phyloP scores from a whole-genome alignment of 2,329 filamentous ascomycete species.

The Colletotrichum magnum region DNA sequence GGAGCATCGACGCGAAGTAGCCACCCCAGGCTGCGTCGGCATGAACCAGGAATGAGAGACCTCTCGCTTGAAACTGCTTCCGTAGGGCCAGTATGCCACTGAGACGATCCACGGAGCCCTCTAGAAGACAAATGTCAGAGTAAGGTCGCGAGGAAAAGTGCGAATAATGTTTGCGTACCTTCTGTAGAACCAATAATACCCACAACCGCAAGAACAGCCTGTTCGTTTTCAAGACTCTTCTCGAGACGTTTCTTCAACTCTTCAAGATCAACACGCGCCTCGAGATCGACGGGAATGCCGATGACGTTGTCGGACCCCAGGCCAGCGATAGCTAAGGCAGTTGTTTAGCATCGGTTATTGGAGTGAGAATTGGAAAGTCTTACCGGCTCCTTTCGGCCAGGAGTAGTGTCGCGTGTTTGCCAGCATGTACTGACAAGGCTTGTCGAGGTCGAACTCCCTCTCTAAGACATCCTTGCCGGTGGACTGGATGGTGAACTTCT shows the following conservation, averaged over 20 bases:
- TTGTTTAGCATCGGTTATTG: not conserved
- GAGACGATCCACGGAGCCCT: constrained; percentile 61
- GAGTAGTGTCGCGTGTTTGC: constrained; percentile 62
- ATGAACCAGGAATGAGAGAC: constrained; percentile 62
- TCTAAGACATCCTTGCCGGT: constrained; percentile 56
- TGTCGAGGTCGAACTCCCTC: constrained; percentile 47
- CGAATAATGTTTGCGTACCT: constrained; percentile 40
- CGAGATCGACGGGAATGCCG: constrained; percentile 56
- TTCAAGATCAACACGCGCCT: constrained; percentile 54
- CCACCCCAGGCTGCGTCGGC: constrained; percentile 66
- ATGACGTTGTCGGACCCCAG: constrained; percentile 59
- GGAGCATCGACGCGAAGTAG: constrained; percentile 62
- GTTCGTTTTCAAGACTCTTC: constrained; percentile 47
- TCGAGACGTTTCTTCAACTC: constrained; percentile 51
- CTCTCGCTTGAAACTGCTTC: constrained; percentile 55
- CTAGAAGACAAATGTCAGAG: constrained; percentile 35
- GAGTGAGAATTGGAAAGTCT: constrained; percentile 33
- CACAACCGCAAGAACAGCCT: constrained; percentile 58
- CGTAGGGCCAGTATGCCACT: constrained; percentile 55
- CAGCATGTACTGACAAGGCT: constrained; percentile 54
- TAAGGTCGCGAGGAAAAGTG: too few relatives aligned
- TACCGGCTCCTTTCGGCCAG: constrained; percentile 64
- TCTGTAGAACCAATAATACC: constrained; percentile 64
- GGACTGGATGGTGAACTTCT: constrained; percentile 58
- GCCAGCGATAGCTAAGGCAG: constrained; percentile 55